Evolutionary conservation across 106 monocot species (phyloP), one percentile per base, ranked within the genome.

Genomic region (Xerophyta viscosa): DNA sequence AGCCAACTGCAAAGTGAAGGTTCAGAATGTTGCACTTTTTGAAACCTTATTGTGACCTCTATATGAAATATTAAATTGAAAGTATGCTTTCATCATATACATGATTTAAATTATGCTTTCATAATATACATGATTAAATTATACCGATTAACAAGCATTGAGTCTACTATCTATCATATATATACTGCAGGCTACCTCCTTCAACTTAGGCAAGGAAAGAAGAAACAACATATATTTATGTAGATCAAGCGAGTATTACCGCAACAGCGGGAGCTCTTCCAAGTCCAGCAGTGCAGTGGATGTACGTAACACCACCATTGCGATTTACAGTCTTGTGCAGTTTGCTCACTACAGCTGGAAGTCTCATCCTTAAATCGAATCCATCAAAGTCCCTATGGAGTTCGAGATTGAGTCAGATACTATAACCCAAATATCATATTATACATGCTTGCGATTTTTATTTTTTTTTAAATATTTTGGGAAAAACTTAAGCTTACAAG

Each of bases 241-340:
- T 10, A 8, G 6, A 39, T 39, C 3, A 39, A 8, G 39, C 39
- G 10, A n/a, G n/a, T 27, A 59, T 15, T 84, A 99, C 98, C 57
- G 86, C 72, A 74, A 80, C 73, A 64, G 82, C 77, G 58, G 90
- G 98, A 43, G 98, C 98, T 73, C 98, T 72, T 65, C 98, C 98
- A 56, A 99, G 84, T 36, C 98, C 98, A 67, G 98, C 98, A 64
- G 98, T 99, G 60, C 98, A 99, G 72, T 99, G 98, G 20, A 99
- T 55, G 23, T 99, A 99, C 27, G 90, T 77, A n/a, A 98, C 68
- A 56, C 98, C 98, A 72, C 98, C 90, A 77, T 99, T 99, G 30
- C 41, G 54, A 23, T 80, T 90, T 56, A 86, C 60, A 56, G 69
- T 64, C 63, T 80, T 79, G 58, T 83, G 64, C 65, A 99, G 62